Base-by-base conservation (phyloP, 1,284 basidiomycete species). In the Pisolithus thermaeus region DNA sequence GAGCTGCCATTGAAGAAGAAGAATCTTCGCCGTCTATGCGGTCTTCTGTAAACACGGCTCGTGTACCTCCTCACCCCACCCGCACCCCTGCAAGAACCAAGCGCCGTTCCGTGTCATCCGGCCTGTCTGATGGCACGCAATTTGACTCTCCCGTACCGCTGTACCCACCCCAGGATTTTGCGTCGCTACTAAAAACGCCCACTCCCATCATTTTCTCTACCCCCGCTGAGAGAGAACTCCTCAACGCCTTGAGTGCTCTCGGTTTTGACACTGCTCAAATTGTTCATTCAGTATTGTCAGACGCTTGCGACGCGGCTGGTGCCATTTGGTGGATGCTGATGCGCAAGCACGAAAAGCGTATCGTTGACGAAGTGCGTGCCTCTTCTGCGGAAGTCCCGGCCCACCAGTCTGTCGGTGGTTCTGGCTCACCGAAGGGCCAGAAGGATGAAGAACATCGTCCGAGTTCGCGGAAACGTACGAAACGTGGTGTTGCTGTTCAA, bases 261-360 rank as follows among this genome's bases (percentile, higher is more conserved):
- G 96, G 97, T 0, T 83, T 98, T 57, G 96, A 99, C 65, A 90
- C 90, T 0, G 92, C 91, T 9, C 97, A 99, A 69, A 89, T 98
- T 52, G 86, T 90, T 20, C 95, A 99, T 66, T 93, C 89, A 1
- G 94, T 98, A 7, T 76, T 90, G 43, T 88, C 80, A 25, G 83
- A 97, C 68, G 96, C 97, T 0, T 99, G 96, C 63, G 96, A 99
- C 68, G 79, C 90, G 0, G 82, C 89, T 6, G 90, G 93, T 9
- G 92, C 95, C 1, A 73, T 92, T 11, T 99, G 96, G 96, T 99
- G 97, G 97, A 90, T 97, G 77, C 72, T 99, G 47, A 84, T 89
- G 62, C 80, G 85, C 59, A 90, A 85, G 61, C 78, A 84, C 8
- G 86, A 90, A 66, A 84, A 81, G 61, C 81, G 77, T 52, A 72